Evolutionary conservation across 2,329 filamentous ascomycete species (phyloP), one percentile per base, ranked within the genome.

Genomic region (Xylaria arbuscula): DNA sequence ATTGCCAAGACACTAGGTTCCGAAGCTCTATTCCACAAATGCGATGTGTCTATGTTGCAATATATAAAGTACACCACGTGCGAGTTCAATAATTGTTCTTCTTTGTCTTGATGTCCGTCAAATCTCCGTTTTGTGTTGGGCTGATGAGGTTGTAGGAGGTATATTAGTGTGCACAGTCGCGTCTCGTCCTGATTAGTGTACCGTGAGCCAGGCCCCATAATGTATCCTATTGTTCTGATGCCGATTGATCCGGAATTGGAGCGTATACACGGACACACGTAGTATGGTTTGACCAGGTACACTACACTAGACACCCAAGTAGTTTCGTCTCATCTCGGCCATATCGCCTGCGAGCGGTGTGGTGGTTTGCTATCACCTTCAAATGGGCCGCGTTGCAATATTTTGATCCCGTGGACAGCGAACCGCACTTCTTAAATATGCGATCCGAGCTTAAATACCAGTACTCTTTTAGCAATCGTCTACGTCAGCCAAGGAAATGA

Each of bases 181-280:
- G 28, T 28, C 28, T 28, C 28, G 28, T 28, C 28, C 28, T 28
- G 28, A 5, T 28, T 28, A 28, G 28, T 28, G 28, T 28, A 38
- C 8, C 19, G 10, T n/a, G 17, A 42, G 34, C 34, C 53, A n/a
- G 17, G 54, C 5, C 22, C 36, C n/a, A 15, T 38, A 36, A 47
- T 10, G n/a, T n/a, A 15, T 6, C 28, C 28, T 45, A 17, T 45
- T 45, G 38, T 13, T 22, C 22, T 51, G 51, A 11, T 68, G 66
- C 66, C 66, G 66, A 65, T 62, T 56, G 38, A 65, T 66, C 66
- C 66, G 66, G 66, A 57, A 34, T 45, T 55, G 34, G 34, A 36
- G 42, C 19, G 28, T 28, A 28, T 28, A 28, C 28, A 28, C 28
- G 28, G 28, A 28, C 28, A 28, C 28, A 28, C 28, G 28, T 5